Evolutionary conservation across 768 basidiomycete genomes (phyloP).

Genomic region (Dioszegia crocea): DNA sequence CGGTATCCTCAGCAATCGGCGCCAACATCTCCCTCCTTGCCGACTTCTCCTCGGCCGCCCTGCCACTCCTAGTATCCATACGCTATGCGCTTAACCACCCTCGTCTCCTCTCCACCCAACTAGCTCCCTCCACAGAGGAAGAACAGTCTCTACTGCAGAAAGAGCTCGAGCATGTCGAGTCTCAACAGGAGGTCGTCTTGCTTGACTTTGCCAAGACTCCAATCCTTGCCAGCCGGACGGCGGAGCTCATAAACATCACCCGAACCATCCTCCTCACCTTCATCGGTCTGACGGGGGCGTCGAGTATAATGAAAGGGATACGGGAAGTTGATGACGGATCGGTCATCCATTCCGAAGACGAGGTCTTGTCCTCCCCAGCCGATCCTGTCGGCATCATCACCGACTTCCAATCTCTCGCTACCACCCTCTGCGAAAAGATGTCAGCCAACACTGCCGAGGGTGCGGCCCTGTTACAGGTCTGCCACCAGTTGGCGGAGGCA

Average conservation of each 20-base stretch:
- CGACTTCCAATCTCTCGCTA: constrained; percentile 10
- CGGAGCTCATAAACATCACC: constrained; percentile 66
- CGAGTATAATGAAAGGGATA: constrained; percentile 15
- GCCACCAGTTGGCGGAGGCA: constrained; percentile 12
- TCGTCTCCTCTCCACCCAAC: constrained; percentile 72
- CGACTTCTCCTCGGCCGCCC: constrained; percentile 64
- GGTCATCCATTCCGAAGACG: constrained; percentile 10
- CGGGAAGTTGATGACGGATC: constrained; percentile 9
- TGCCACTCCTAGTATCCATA: constrained; percentile 75
- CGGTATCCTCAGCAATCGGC: constrained; percentile 60
- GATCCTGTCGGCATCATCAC: constrained; percentile 10
- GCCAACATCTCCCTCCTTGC: constrained; percentile 56
- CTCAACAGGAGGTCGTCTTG: constrained; percentile 52
- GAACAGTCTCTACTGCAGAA: constrained; percentile 67
- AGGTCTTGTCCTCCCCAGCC: neutral
- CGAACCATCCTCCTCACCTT: constrained; percentile 68
- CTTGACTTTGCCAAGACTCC: constrained; percentile 67
- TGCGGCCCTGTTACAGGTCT: neutral
- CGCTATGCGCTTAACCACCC: constrained; percentile 90
- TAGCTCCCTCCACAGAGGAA: constrained; percentile 73
- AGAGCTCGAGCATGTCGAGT: constrained; percentile 49
- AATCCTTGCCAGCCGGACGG: constrained; percentile 65
- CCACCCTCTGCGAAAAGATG: constrained; percentile 6
- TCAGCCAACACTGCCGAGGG: constrained; percentile 5
- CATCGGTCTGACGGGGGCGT: constrained; percentile 47